Evolutionary conservation across 2,329 filamentous ascomycete genomes (phyloP).

Genomic region (Aspergillus calidoustus): DNA sequence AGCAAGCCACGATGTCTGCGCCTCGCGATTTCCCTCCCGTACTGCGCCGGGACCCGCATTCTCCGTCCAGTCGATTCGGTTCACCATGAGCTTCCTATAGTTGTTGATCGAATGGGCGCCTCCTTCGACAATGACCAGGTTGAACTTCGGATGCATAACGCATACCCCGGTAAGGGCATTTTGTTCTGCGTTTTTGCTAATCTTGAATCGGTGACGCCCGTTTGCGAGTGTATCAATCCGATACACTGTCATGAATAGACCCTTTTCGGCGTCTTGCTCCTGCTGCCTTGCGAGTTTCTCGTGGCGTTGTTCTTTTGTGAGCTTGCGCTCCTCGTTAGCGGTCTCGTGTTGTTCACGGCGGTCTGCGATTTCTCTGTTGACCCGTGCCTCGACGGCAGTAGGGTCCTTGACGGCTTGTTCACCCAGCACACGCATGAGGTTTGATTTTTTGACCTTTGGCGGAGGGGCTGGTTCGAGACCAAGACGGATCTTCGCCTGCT

Average conservation of each 20-base stretch:
- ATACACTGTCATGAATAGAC: conserved; percentile 85
- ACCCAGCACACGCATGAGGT: conserved; percentile 95
- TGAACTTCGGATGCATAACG: conserved; percentile 87
- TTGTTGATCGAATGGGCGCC: conserved; percentile 79
- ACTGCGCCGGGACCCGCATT: conserved; percentile 70
- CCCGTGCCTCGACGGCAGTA: conserved; percentile 91
- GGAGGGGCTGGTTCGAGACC: conserved; percentile 88
- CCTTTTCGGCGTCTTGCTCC: conserved; percentile 83
- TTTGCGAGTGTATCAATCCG: conserved; percentile 88
- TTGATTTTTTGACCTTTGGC: conserved; percentile 95
- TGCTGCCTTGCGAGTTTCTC: conserved; percentile 85
- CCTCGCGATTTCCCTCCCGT: conserved; percentile 62
- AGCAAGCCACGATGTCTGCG: conserved; percentile 73
- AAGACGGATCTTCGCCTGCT: conserved; percentile 92
- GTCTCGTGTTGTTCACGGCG: conserved; percentile 77
- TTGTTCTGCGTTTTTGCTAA: conserved; percentile 90
- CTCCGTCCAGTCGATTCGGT: conserved; percentile 94
- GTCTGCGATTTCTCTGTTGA: conserved; percentile 90
- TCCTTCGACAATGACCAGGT: conserved; percentile 88
- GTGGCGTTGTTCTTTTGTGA: conserved; percentile 83
- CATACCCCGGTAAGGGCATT: conserved; percentile 85
- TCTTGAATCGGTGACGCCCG: conserved; percentile 90
- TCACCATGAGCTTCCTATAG: conserved; percentile 91
- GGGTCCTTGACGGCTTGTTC: conserved; percentile 94
- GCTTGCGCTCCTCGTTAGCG: conserved; percentile 80